A percentile compares a stretch with the other conserved stretches of the same genome.
Conservation (phyloP, 1,284 basidiomycete species). For the Rhodotorula mucilaginosa region DNA sequence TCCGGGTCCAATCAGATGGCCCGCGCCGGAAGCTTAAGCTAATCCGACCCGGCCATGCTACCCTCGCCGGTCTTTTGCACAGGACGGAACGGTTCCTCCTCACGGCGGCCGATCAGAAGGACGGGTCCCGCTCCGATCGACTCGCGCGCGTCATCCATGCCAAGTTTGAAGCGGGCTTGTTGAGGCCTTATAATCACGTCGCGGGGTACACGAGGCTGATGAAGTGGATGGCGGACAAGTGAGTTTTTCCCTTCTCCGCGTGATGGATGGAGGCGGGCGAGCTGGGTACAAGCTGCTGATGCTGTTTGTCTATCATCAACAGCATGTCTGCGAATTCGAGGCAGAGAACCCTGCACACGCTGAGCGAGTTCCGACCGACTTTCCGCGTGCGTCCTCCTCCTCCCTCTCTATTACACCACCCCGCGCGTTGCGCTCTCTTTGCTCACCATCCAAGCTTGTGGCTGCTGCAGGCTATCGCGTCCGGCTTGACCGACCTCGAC, state of each 20-base stretch:
- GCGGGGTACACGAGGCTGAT: constrained; percentile 85
- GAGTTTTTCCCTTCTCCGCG: constrained; percentile 39
- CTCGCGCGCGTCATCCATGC: constrained; percentile 88
- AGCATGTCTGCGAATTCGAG: constrained; percentile 86
- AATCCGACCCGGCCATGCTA: background rate
- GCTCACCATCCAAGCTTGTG: too few relatives aligned
- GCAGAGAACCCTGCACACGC: constrained; percentile 80
- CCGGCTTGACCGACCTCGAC: constrained; percentile 87
- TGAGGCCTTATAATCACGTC: constrained; percentile 95
- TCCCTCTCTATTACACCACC: background rate
- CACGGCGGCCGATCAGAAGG: constrained; percentile 91
- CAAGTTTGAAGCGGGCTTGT: constrained; percentile 91
- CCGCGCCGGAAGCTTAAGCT: background rate
- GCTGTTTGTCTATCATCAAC: constrained; percentile 18
- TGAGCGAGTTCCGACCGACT: constrained; percentile 87
- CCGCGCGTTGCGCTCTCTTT: background rate
- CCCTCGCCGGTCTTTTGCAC: background rate
- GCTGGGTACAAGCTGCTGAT: background rate
- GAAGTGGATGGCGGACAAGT: constrained; percentile 94
- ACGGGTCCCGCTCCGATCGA: constrained; percentile 84
- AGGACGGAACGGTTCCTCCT: constrained; percentile 76
- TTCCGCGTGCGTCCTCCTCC: constrained; percentile 63
- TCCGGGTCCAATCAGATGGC: background rate
- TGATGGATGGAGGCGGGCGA: too few relatives aligned
- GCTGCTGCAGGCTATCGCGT: constrained; percentile 69